These are phyloP conservation scores for Phialemoniopsis sp. DNA, from an alignment of 2,329 filamentous ascomycete species.

Conservation along the genomic window DNA sequence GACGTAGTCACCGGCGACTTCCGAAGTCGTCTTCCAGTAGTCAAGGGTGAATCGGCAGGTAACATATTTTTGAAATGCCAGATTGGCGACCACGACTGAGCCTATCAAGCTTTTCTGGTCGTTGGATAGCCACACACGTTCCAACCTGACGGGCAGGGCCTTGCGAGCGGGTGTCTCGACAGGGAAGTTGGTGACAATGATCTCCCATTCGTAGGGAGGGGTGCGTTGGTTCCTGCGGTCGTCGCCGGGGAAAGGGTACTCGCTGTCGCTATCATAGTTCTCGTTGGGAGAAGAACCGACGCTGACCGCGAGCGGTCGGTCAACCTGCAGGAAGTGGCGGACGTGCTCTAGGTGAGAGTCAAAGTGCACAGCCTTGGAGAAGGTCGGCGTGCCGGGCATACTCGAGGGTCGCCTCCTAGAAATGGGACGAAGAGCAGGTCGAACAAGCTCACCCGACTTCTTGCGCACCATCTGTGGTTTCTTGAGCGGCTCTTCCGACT, in stretches of 20 bases:
- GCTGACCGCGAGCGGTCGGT: slow-evolving; percentile 92
- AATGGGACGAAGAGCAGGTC: slow-evolving; percentile 79
- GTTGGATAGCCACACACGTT: slow-evolving; percentile 79
- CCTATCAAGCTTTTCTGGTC: slow-evolving; percentile 87
- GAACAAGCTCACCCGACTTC: slow-evolving; percentile 95
- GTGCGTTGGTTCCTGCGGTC: slow-evolving; percentile 34
- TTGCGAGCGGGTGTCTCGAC: slow-evolving; percentile 58
- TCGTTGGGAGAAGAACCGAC: slow-evolving; percentile 90
- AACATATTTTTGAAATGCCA: slow-evolving; percentile 85
- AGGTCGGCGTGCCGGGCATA: slow-evolving; percentile 96
- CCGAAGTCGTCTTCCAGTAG: slow-evolving; percentile 98
- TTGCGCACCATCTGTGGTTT: slow-evolving; percentile 96
- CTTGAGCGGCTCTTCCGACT: slow-evolving; percentile 62
- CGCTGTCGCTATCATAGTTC: slow-evolving; percentile 77
- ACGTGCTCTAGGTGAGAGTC: slow-evolving; percentile 96
- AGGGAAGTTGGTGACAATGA: slow-evolving; percentile 81
- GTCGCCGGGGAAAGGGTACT: slow-evolving; percentile 76
- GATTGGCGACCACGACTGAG: slow-evolving; percentile 77
- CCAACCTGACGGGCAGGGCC: slow-evolving; percentile 68
- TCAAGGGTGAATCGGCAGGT: slow-evolving; percentile 94
- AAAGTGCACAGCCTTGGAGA: slow-evolving; percentile 96
- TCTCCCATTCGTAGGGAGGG: slow-evolving; percentile 78
- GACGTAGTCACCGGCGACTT: slow-evolving; percentile 84
- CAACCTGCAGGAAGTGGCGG: slow-evolving; percentile 89
- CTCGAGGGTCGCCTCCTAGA: slow-evolving; percentile 84